These are phyloP conservation scores for Citeromyces siamensis DNA, from an alignment of 1,139 yeast genomes.

Conservation along the genomic window DNA sequence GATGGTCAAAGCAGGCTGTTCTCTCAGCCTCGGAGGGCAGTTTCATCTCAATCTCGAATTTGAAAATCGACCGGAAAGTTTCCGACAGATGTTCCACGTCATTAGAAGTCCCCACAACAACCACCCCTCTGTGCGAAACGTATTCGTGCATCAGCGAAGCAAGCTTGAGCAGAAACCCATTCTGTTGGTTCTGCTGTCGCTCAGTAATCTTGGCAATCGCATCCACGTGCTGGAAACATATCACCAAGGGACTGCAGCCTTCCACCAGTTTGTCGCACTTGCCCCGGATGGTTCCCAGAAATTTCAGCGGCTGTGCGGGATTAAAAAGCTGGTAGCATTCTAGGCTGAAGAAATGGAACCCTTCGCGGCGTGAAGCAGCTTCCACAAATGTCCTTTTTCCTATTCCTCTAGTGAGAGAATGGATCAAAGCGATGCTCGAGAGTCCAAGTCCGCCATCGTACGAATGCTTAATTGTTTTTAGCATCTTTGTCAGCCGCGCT, in stretches of 20 bases:
- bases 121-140: constrained; percentile 26
- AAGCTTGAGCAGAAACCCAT: constrained; percentile 48
- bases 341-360: constrained; percentile 56
- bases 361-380: constrained; percentile 43
- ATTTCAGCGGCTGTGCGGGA: constrained; percentile 66
- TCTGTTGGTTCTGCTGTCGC: constrained; percentile 35
- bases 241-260: constrained; percentile 27
- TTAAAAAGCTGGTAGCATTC: constrained; percentile 54
- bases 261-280: constrained; percentile 51
- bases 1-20: constrained; percentile 41
- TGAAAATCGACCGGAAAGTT: constrained; percentile 51
- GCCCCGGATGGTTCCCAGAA: constrained; percentile 68
- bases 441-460: constrained; percentile 15
- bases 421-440: constrained; percentile 52
- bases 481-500: constrained; percentile 34
- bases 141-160: constrained; percentile 48
- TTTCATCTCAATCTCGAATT: constrained; percentile 63
- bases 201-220: constrained; percentile 59
- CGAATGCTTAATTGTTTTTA: constrained; percentile 28
- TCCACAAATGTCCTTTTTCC: constrained; percentile 65
- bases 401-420: constrained; percentile 61
- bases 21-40: constrained; percentile 80
- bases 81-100: constrained; percentile 65
- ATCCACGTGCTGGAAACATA: constrained; percentile 66
- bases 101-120: constrained; percentile 59